Evolutionary conservation across 352 stramenopile species (phyloP), one percentile per base, ranked within the genome.

Genomic region (Plasmopara halstedii): DNA sequence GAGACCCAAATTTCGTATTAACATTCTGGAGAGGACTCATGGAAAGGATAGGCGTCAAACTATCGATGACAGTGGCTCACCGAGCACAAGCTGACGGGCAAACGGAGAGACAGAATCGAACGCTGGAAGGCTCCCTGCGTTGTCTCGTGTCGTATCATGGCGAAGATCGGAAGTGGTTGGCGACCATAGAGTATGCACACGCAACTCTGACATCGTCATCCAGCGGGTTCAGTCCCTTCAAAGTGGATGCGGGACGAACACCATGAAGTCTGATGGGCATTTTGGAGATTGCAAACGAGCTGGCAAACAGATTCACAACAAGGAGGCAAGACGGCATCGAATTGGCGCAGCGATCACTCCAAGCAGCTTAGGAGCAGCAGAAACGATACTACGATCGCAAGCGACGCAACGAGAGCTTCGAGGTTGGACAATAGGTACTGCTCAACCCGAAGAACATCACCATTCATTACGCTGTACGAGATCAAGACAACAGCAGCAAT

Each of bases 11-110:
- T 15, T 61, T 65, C 15, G 41, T 42, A 1, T 46, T 41, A 5
- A 26, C 51, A 11, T 59, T 58, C 17, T 63, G 43, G 49, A 42
- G 45, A 8, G 52, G 42, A 7, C 19, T 64, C 6, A 49, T 56
- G 34, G 53, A 42, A 5, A 8, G 55, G 3, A 56, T 54, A 43
- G 48, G 55, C 19, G 36, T 56, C 22, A 41, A 45, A 22, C 38
- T 52, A 4, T 39, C 36, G 11, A 64, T n/a, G 55, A 46, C 46
- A 15, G 56, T 42, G 0, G 27, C 55, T n/a, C 47, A 58, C 15
- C 27, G 56, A 37, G 45, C 40, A 11, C 45, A 57, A 41, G 42
- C 54, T 6, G 47, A 57, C 38, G 37, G 42, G 4, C 54, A 57
- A 15, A 62, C 31, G 0, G 35, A 62, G 34, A 29, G 42, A 18